Percentiles rank a stretch among this genome's conserved stretches.
These are phyloP conservation scores for Xylaria polymorpha DNA, from an alignment of 2,329 filamentous ascomycete genomes.

Conservation along the genomic window DNA sequence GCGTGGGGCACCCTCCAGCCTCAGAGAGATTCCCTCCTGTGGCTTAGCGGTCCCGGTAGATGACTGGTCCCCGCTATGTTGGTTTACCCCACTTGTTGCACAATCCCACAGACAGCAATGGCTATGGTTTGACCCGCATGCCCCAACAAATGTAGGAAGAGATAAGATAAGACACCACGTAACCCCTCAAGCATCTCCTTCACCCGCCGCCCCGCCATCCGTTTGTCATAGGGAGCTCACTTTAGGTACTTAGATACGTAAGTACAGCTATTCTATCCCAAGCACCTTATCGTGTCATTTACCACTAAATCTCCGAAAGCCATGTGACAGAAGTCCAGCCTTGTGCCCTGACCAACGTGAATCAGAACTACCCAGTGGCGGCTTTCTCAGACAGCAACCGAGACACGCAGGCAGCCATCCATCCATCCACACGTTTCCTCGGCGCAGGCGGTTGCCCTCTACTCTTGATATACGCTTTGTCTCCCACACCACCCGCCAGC, in stretches of 20 bases:
- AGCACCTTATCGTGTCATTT: conserved; percentile 25
- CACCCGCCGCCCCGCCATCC: not conserved
- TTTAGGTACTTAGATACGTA: not conserved
- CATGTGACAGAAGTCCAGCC: conserved; percentile 40
- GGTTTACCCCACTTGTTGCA: not conserved
- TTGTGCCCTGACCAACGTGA: conserved; percentile 41
- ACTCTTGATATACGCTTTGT: conserved; percentile 24
- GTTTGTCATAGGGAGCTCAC: not conserved
- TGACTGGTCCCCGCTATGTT: not conserved
- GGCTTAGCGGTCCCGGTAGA: conserved; percentile 23
- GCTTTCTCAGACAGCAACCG: conserved; percentile 19
- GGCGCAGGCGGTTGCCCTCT: not conserved
- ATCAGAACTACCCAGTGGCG: conserved; percentile 20
- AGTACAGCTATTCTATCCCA: not conserved
- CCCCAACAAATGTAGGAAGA: not conserved
- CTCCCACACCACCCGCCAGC: conserved; percentile 2
- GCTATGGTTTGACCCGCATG: too few relatives aligned
- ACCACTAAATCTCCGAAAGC: conserved; percentile 15
- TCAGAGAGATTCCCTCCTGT: not conserved
- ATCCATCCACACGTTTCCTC: conserved; percentile 4
- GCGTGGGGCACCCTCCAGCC: conserved; percentile 6
- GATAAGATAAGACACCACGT: conserved; percentile 4
- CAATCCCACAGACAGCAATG: not conserved
- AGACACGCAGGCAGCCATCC: conserved; percentile 34
- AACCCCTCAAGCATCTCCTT: conserved; percentile 1